Evolutionary conservation across 345 rosid species (phyloP).

Genomic region (Erucastrum elatum): DNA sequence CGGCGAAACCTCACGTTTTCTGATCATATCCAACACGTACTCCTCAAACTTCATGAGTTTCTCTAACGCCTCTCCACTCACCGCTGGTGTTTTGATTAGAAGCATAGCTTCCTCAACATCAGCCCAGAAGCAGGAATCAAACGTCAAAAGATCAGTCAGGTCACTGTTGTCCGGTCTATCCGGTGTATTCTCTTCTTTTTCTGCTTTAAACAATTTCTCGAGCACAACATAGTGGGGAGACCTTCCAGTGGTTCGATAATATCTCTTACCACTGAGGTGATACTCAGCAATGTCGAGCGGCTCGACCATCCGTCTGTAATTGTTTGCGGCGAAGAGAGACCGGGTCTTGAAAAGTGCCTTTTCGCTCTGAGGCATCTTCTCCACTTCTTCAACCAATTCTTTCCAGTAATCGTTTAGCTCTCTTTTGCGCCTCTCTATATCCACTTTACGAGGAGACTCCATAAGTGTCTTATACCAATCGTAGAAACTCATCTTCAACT

Average conservation of each 20-base stretch:
- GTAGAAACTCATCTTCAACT: slow-evolving; percentile 50
- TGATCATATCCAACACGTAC: slow-evolving; percentile 46
- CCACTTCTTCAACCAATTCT: slow-evolving; percentile 45
- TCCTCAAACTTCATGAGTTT: no score
- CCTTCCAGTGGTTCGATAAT: slow-evolving; percentile 49
- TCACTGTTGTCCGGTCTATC: slow-evolving; percentile 11
- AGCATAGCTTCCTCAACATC: slow-evolving; percentile 68
- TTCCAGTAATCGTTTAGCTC: slow-evolving; percentile 50
- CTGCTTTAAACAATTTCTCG: no score
- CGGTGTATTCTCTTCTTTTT: not conserved
- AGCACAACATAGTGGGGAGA: slow-evolving; percentile 48
- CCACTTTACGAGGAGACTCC: no score
- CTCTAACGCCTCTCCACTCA: no score
- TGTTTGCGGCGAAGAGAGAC: slow-evolving; percentile 50
- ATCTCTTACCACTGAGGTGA: slow-evolving; percentile 33
- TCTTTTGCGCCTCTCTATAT: slow-evolving; percentile 6
- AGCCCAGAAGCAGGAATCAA: slow-evolving; percentile 88
- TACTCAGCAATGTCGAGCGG: slow-evolving; percentile 73
- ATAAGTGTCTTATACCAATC: slow-evolving; percentile 48
- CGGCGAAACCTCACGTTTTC: slow-evolving; percentile 52
- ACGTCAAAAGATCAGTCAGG: slow-evolving; percentile 35
- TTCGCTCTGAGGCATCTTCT: slow-evolving; percentile 54
- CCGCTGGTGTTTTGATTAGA: no score
- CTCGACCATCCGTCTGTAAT: slow-evolving; percentile 64
- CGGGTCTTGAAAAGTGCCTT: slow-evolving; percentile 14